A percentile compares a stretch with the other conserved stretches of the same genome.
Evolutionary conservation across 306 rosid genomes (phyloP).

Genomic region (Quercus engelmannii): DNA sequence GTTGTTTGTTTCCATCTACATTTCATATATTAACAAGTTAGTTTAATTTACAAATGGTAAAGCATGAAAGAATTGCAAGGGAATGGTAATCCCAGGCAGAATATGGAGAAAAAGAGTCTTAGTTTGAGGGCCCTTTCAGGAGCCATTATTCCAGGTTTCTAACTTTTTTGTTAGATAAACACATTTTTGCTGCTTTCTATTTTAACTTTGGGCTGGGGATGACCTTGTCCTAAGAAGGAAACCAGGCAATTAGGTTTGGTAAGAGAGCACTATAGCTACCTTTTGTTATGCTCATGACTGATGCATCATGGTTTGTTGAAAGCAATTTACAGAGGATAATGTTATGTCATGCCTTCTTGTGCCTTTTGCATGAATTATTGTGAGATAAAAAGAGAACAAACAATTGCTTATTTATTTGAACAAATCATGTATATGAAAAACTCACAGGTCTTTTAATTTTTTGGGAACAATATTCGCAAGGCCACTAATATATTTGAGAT

Average conservation of each 20-base stretch:
- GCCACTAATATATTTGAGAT: not conserved
- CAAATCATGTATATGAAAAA: no score
- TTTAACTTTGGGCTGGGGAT: not conserved
- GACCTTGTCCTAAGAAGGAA: no score
- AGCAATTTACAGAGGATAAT: no score
- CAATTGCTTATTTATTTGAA: no score
- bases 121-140: not conserved
- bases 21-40: not conserved
- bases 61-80: not conserved
- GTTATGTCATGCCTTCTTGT: no score
- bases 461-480: not conserved
- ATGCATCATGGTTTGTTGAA: no score
- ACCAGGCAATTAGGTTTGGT: no score
- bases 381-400: no score
- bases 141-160: not conserved
- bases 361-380: no score
- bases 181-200: not conserved
- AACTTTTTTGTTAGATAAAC: not conserved
- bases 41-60: not conserved
- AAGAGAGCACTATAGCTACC: no score
- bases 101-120: not conserved
- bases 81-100: not conserved
- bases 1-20: not conserved
- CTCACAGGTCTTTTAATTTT: not conserved
- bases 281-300: no score